Base-by-base conservation (phyloP, 2,329 filamentous ascomycete genomes). In the Clonostachys sp. region DNA sequence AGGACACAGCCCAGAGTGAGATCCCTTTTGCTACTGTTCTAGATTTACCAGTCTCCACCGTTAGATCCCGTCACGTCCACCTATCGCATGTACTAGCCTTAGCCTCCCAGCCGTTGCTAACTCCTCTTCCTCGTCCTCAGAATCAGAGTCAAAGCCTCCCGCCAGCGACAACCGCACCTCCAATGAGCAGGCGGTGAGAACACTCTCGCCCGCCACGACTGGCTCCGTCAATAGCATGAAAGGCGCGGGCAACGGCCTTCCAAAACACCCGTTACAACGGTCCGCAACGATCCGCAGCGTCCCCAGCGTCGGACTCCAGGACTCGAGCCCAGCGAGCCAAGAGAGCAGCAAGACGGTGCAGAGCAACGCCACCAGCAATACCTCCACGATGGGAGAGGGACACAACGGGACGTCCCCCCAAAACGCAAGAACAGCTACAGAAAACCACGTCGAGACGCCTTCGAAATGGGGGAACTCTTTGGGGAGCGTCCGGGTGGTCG, bases 271-370 rank as follows among this genome's bases (percentile, higher is more conserved):
- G 53, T 56, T 66, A 50, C 55, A 56, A 50, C 59, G 66, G 49
- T 59, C 63, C n/a, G 51, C 60, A 48, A 81, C 78, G 33, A 83
- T 83, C 51, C 77, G 80, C 51, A 73, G 77, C 47, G 79, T 83
- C 36, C 69, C 72, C 38, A 81, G 75, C 64, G 73, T 75, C 59
- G 78, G 82, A 59, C 71, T 65, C 34, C 69, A 64, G 51, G 69
- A 73, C 47, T 74, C 73, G 40, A 71, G 70, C 51, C 69, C 65
- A 45, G 67, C 70, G 45, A 68, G 64, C 59, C 71, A 69, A 51
- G 73, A 73, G 54, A 81, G 77, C 49, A 69, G 36, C 12, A 10
- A n/a, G 6, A 18, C 36, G 10, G 14, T 18, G 17, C 14, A 39
- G 14, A 39, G 36, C 36, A 82, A 79, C 62, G 77, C 72, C 57